Percentiles rank a stretch among this genome's conserved stretches.
phyloP scores from a whole-genome alignment of 139 green algal genomes.

The Chlamydomonas sp. region DNA sequence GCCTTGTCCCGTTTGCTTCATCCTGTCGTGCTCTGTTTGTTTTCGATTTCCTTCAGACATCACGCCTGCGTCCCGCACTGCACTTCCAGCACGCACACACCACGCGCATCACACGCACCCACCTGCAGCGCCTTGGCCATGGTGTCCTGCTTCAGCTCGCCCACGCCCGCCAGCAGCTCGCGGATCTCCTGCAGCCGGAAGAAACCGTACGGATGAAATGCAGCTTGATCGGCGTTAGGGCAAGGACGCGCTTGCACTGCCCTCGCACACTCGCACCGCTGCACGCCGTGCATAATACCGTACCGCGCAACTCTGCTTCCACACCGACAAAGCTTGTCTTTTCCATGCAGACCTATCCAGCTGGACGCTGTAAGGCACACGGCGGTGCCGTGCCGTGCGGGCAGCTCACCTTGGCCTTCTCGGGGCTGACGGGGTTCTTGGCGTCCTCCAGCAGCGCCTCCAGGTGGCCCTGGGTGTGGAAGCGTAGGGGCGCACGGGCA shows the following conservation, averaged over 20 bases:
- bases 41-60: neutral
- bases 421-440: slow-evolving; percentile 52
- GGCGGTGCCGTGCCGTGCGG: too few relatives aligned
- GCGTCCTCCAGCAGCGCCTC: slow-evolving; percentile 86
- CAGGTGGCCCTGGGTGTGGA: slow-evolving; percentile 51
- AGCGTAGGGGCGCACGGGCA: neutral
- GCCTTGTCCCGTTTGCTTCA: neutral
- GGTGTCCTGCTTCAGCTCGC: slow-evolving; percentile 84
- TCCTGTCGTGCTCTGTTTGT: neutral
- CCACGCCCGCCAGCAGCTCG: slow-evolving; percentile 82
- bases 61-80: neutral
- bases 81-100: neutral
- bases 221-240: too few relatives aligned
- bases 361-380: too few relatives aligned
- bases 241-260: too few relatives aligned
- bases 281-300: too few relatives aligned
- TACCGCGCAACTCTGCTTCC: too few relatives aligned
- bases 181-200: slow-evolving; percentile 68
- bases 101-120: neutral
- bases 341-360: too few relatives aligned
- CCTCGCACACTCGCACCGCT: too few relatives aligned
- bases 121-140: slow-evolving; percentile 81
- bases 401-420: slow-evolving; percentile 34
- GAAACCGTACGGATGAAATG: neutral
- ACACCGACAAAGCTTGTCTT: too few relatives aligned